Percentiles rank a stretch among this genome's conserved stretches.
phyloP scores from a whole-genome alignment of 129 eudicot species.

The Saposhnikovia divaricata region DNA sequence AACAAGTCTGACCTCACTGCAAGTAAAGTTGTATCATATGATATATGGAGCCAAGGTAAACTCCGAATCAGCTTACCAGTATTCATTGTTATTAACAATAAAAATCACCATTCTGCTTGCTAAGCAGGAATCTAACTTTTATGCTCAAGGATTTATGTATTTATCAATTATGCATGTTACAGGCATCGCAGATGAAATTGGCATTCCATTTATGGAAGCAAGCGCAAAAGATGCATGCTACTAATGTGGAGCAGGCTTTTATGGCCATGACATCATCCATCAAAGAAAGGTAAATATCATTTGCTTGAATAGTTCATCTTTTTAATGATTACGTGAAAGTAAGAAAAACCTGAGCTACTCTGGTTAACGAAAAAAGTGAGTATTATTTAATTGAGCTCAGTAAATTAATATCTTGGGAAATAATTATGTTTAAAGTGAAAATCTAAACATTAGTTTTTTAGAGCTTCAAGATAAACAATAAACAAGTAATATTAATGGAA shows the following conservation, averaged over 20 bases:
- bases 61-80: neutral
- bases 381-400: neutral
- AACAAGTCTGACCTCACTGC: too few species aligned
- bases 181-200: slow-evolving; percentile 68
- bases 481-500: too few species aligned
- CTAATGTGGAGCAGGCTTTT: slow-evolving; percentile 63
- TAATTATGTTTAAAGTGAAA: neutral
- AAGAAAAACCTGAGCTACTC: neutral
- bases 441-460: neutral
- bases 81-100: neutral
- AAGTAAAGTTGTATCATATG: slow-evolving; percentile 37
- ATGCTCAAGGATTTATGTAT: neutral
- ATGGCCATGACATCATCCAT: slow-evolving; percentile 63
- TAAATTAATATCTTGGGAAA: neutral
- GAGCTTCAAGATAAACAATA: neutral
- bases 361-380: neutral
- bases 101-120: neutral
- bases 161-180: neutral
- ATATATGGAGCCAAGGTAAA: slow-evolving; percentile 42
- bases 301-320: neutral
- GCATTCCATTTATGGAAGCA: slow-evolving; percentile 61
- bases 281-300: slow-evolving; percentile 35
- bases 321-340: neutral
- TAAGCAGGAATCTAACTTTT: neutral
- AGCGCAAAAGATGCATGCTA: slow-evolving; percentile 59